phyloP scores from a whole-genome alignment of 2,329 filamentous ascomycete genomes.

The Colletotrichum orbiculare region DNA sequence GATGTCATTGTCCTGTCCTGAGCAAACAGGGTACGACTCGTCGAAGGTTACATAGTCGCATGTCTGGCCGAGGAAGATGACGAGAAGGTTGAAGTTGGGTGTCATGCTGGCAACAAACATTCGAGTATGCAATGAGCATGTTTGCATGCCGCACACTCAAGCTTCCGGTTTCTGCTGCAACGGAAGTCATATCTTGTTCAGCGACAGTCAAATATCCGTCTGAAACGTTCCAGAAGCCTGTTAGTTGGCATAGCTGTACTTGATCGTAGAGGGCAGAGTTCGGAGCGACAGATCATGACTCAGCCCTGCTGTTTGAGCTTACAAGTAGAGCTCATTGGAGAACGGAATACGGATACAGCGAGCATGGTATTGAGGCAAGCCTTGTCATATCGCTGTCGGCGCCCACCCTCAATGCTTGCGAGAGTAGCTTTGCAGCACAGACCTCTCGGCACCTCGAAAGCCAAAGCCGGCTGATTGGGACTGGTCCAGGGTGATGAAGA shows the following conservation, averaged over 20 bases:
- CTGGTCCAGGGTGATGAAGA: constrained; percentile 32
- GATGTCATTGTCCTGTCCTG: no score
- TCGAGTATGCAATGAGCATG: neutral
- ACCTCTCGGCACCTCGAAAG: constrained; percentile 30
- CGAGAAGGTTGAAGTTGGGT: no score
- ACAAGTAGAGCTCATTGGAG: neutral
- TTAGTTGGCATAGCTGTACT: neutral
- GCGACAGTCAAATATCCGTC: neutral
- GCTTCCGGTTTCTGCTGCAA: constrained; percentile 8
- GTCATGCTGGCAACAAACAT: no score
- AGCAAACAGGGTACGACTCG: neutral
- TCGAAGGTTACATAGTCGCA: no score
- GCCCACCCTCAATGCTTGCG: constrained; percentile 5
- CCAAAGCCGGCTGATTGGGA: constrained; percentile 33
- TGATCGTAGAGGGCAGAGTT: constrained; percentile 3
- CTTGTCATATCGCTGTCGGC: constrained; percentile 22
- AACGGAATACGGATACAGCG: constrained; percentile 4
- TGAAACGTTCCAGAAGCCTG: constrained; percentile 33
- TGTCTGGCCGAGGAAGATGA: no score
- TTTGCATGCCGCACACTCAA: neutral
- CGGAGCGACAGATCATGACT: constrained; percentile 32
- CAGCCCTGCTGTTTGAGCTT: constrained; percentile 31
- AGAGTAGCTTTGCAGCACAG: constrained; percentile 24
- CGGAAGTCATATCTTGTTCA: constrained; percentile 6
- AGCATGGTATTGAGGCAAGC: neutral